These are phyloP conservation scores for Clonostachys solani DNA, from an alignment of 2,329 filamentous ascomycete species.

Conservation along the genomic window DNA sequence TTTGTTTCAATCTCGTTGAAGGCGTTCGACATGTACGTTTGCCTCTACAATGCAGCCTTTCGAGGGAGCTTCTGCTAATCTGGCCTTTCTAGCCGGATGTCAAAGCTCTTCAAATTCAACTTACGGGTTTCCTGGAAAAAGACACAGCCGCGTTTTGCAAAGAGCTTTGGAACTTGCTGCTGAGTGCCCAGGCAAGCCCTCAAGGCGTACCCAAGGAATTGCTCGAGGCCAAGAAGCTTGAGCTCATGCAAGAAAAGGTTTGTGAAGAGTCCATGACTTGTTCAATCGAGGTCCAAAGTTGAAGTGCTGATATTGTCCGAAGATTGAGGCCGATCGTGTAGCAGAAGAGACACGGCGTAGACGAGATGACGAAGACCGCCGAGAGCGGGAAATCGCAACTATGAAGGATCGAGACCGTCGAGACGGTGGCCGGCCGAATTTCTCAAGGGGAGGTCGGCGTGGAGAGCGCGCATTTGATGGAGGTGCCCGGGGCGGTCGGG, in stretches of 20 bases:
- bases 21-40: constrained; percentile 36
- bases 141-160: constrained; percentile 88
- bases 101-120: constrained; percentile 89
- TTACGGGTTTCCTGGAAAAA: constrained; percentile 92
- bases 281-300: background rate
- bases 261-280: constrained; percentile 1
- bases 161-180: constrained; percentile 84
- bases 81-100: constrained; percentile 71
- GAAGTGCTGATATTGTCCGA: constrained; percentile 3
- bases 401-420: constrained; percentile 62
- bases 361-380: constrained; percentile 65
- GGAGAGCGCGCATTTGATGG: constrained; percentile 46
- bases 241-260: constrained; percentile 94
- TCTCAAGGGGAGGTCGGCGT: constrained; percentile 49
- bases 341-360: constrained; percentile 70
- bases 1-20: constrained; percentile 69
- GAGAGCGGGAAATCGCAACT: constrained; percentile 66
- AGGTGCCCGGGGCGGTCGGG: constrained; percentile 33
- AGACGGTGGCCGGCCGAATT: constrained; percentile 46
- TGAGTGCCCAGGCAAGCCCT: constrained; percentile 84
- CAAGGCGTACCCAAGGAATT: constrained; percentile 93
- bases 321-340: constrained; percentile 80
- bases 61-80: background rate
- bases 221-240: constrained; percentile 91
- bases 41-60: background rate